Evolutionary conservation across 768 basidiomycete species (phyloP).

Genomic region (Tephrocybe sp.): DNA sequence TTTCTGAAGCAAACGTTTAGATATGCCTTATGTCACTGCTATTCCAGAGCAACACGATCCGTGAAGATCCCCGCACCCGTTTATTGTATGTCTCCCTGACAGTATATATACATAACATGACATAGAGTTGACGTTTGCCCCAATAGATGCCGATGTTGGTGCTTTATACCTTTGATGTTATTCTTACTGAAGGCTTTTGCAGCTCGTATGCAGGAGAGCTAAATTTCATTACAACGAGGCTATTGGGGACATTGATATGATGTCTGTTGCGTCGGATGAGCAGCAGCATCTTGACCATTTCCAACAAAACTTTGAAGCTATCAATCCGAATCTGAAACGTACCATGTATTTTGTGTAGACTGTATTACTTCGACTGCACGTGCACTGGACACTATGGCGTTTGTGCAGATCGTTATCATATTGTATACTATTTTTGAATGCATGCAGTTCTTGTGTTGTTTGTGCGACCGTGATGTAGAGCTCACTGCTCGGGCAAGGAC

Average conservation of each 20-base stretch:
- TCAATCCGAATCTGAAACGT: conserved; percentile 25
- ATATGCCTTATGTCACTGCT: conserved; percentile 60
- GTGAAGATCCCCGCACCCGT: conserved; percentile 74
- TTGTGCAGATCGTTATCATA: too few species aligned
- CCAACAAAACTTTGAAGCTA: conserved; percentile 26
- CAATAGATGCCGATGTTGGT: conserved; percentile 62
- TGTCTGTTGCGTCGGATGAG: conserved; percentile 31
- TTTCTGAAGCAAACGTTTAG: conserved; percentile 6
- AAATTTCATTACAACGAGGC: conserved; percentile 45
- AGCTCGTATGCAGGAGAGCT: conserved; percentile 56
- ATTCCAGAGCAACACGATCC: conserved; percentile 66
- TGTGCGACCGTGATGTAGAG: too few species aligned
- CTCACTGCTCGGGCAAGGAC: too few species aligned
- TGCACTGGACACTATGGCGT: too few species aligned
- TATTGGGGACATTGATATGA: conserved; percentile 31
- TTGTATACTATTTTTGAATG: too few species aligned
- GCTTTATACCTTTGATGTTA: background rate
- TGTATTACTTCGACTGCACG: too few species aligned
- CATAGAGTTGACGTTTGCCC: too few species aligned
- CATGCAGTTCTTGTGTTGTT: too few species aligned
- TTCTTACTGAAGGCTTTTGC: conserved; percentile 3
- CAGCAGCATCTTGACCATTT: conserved; percentile 26
- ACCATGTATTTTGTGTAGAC: conserved; percentile 30
- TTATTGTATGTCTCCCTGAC: conserved; percentile 46
- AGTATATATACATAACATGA: background rate